Evolutionary conservation across 495 filamentous ascomycete genomes (phyloP).

Genomic region (Podospora conica): DNA sequence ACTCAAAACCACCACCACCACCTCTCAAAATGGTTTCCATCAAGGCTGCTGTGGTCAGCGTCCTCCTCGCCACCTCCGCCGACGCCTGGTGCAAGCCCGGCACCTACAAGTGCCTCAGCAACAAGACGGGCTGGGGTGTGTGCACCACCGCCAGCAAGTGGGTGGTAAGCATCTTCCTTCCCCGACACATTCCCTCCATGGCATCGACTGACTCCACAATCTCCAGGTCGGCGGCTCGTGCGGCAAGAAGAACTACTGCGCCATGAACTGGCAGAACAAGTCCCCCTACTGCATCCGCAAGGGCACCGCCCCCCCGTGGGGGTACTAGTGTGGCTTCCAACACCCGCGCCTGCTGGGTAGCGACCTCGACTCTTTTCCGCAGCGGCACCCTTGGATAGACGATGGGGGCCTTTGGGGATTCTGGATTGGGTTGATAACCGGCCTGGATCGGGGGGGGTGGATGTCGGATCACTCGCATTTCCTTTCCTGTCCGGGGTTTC

Average conservation of each 20-base stretch:
- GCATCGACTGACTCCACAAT: too few species aligned
- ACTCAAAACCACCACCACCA: neutral
- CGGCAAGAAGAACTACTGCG: conserved; percentile 1
- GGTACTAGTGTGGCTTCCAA: neutral
- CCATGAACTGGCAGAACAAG: conserved; percentile 13
- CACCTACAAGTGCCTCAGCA: conserved; percentile 21
- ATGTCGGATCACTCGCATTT: neutral
- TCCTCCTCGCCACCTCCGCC: conserved; percentile 13
- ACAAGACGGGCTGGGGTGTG: conserved; percentile 25
- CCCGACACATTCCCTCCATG: neutral
- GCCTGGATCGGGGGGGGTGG: neutral
- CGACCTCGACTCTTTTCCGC: neutral
- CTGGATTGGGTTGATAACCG: neutral
- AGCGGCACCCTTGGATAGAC: neutral
- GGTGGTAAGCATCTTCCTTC: conserved; percentile 18
- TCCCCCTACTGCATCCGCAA: neutral
- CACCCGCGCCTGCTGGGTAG: neutral
- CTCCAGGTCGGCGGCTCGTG: neutral
- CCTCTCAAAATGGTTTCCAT: conserved; percentile 19
- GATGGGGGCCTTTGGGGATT: neutral
- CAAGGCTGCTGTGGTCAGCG: conserved; percentile 19
- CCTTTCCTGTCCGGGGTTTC: neutral
- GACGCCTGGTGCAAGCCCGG: conserved; percentile 22
- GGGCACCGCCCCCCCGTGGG: neutral
- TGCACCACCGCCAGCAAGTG: conserved; percentile 18